Conservation (phyloP, 2,329 filamentous ascomycete genomes). For the Pseudonectria buxi region DNA sequence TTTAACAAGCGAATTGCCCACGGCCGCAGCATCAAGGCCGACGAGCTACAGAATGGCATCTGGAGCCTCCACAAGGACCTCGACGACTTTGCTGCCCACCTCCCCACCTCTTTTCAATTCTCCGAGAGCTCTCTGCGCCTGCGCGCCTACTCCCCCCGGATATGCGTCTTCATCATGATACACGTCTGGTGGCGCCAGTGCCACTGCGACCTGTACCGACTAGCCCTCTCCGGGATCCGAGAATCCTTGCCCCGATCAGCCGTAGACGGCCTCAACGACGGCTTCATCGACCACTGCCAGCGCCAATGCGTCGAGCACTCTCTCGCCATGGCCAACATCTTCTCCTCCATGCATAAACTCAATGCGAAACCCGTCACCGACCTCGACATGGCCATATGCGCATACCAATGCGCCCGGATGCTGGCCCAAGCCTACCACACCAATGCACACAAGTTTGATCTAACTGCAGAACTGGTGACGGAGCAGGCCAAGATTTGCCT, state of each 20-base stretch:
- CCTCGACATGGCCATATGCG: slow-evolving; percentile 48
- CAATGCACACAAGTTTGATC: slow-evolving; percentile 34
- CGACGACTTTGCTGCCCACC: slow-evolving; percentile 44
- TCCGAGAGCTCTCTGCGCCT: slow-evolving; percentile 50
- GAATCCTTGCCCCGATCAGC: slow-evolving; percentile 41
- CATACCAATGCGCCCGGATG: slow-evolving; percentile 49
- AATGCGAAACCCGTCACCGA: slow-evolving; percentile 48
- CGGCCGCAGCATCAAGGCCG: slow-evolving; percentile 33
- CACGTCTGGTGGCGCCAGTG: slow-evolving; percentile 55
- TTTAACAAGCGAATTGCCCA: slow-evolving; percentile 40
- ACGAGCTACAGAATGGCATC: slow-evolving; percentile 37
- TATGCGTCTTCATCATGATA: slow-evolving; percentile 54
- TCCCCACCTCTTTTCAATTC: slow-evolving; percentile 51
- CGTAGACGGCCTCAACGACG: slow-evolving; percentile 40
- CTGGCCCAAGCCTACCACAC: slow-evolving; percentile 45
- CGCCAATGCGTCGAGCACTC: slow-evolving; percentile 48
- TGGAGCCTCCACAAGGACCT: slow-evolving; percentile 43
- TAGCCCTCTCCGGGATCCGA: slow-evolving; percentile 44
- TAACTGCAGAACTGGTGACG: slow-evolving; percentile 39
- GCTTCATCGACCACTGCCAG: slow-evolving; percentile 43
- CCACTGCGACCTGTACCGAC: slow-evolving; percentile 49
- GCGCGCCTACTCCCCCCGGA: slow-evolving; percentile 49
- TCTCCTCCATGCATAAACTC: slow-evolving; percentile 43
- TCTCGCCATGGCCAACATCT: slow-evolving; percentile 49
- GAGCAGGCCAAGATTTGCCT: slow-evolving; percentile 47